Conservation (phyloP, 176 grass and related monocot genomes). For the Pharus latifolius region DNA sequence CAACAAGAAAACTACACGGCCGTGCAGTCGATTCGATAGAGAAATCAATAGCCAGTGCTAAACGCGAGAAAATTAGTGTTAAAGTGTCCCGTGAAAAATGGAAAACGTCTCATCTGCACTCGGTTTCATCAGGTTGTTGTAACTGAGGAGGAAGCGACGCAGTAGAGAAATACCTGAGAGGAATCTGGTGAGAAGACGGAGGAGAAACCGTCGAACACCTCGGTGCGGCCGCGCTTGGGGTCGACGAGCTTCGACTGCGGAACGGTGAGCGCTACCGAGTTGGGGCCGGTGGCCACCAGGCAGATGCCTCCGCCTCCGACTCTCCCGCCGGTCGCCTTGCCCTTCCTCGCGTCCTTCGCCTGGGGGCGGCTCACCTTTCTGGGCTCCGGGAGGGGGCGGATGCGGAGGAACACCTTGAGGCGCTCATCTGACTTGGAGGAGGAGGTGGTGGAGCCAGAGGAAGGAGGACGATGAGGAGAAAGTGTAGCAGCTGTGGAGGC, state of each 20-base stretch:
- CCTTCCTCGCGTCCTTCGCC: slow-evolving; percentile 22
- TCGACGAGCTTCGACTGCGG: slow-evolving; percentile 51
- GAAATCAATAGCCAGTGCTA: no score
- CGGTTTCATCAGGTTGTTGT: not conserved
- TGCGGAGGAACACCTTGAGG: slow-evolving; percentile 76
- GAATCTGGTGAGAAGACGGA: slow-evolving; percentile 56
- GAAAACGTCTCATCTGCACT: no score
- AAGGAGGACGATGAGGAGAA: not conserved
- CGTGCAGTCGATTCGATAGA: no score
- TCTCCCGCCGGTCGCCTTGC: not conserved
- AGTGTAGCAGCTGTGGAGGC: not conserved
- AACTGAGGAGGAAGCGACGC: not conserved
- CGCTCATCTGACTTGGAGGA: not conserved
- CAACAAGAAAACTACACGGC: no score
- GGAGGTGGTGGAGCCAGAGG: not conserved
- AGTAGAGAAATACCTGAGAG: slow-evolving; percentile 50
- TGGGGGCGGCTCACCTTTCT: slow-evolving; percentile 10
- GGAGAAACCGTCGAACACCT: slow-evolving; percentile 80
- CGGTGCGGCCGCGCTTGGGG: slow-evolving; percentile 41
- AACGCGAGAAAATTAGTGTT: no score
- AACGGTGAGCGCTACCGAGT: slow-evolving; percentile 56
- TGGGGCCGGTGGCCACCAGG: slow-evolving; percentile 40
- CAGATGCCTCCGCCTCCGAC: slow-evolving; percentile 3
- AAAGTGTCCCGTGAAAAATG: no score
- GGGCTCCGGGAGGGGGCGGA: slow-evolving; percentile 38